Evolutionary conservation across 768 basidiomycete species (phyloP).

Genomic region (Nidularia pulvinata): DNA sequence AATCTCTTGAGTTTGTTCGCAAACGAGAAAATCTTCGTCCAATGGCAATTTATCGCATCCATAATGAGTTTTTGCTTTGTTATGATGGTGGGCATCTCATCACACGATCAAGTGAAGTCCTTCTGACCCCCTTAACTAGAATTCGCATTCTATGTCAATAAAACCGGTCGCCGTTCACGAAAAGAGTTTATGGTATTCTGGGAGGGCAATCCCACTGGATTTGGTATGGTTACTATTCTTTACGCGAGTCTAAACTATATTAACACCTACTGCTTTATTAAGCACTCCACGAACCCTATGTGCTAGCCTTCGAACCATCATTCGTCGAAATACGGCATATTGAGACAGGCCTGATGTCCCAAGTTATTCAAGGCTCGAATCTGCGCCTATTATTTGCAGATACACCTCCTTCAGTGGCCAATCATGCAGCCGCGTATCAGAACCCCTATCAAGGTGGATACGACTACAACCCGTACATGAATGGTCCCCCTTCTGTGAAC

Average conservation of each 20-base stretch:
- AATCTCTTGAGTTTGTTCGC: constrained; percentile 90
- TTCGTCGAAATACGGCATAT: constrained; percentile 98
- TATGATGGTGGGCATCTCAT: constrained; percentile 77
- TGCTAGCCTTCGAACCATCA: constrained; percentile 93
- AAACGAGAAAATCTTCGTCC: constrained; percentile 88
- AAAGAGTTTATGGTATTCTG: constrained; percentile 95
- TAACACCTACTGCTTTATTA: constrained; percentile 6
- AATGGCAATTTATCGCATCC: constrained; percentile 96
- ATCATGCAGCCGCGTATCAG: constrained; percentile 40
- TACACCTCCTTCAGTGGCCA: constrained; percentile 84
- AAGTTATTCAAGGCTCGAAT: constrained; percentile 94
- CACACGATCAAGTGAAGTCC: constrained; percentile 4
- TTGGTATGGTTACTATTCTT: constrained; percentile 62
- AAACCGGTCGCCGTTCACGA: constrained; percentile 89
- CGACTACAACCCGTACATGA: constrained; percentile 6
- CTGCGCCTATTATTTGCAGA: constrained; percentile 92
- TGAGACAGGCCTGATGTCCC: constrained; percentile 87
- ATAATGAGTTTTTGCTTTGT: constrained; percentile 95
- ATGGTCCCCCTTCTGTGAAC: not conserved
- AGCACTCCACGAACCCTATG: constrained; percentile 97
- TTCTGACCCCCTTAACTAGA: constrained; percentile 52
- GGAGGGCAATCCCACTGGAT: constrained; percentile 94
- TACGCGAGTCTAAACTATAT: not conserved
- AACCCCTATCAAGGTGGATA: constrained; percentile 29
- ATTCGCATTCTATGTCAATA: constrained; percentile 99